phyloP scores from a whole-genome alignment of 225 moss, liverwort and hornwort species.

The Straminergon stramineum region DNA sequence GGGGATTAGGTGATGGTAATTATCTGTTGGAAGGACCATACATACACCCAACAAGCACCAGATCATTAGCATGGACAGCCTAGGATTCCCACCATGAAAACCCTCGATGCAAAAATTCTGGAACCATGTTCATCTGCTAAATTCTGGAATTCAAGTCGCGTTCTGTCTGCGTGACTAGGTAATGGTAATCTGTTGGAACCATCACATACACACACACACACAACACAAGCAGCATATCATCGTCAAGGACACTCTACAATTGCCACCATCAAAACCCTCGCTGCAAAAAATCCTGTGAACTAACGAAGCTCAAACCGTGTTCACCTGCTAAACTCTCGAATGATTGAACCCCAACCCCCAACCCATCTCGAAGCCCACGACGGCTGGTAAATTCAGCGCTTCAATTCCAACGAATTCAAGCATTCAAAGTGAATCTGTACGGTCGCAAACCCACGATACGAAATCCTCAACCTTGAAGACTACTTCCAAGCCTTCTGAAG shows the following conservation, averaged over 20 bases:
- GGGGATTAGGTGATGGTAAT: background rate
- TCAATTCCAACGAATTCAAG: background rate
- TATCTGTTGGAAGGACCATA: background rate
- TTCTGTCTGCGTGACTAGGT: background rate
- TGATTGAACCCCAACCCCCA: background rate
- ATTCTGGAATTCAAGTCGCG: background rate
- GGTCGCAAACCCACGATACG: background rate
- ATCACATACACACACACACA: background rate
- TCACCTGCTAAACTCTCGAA: background rate
- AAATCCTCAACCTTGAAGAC: background rate
- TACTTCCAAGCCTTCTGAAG: background rate
- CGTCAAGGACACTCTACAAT: background rate
- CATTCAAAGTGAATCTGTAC: background rate
- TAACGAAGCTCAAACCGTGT: background rate
- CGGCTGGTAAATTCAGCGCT: background rate
- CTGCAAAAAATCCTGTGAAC: background rate
- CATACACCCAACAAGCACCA: background rate
- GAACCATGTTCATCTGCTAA: background rate
- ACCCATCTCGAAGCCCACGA: background rate
- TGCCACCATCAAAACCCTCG: background rate
- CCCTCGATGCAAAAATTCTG: background rate
- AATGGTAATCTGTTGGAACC: background rate
- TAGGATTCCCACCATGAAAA: background rate
- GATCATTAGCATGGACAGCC: background rate
- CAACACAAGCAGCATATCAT: background rate